Base-by-base conservation (phyloP, 371 early-diverging fungal species). In the Fennellomyces sp. region DNA sequence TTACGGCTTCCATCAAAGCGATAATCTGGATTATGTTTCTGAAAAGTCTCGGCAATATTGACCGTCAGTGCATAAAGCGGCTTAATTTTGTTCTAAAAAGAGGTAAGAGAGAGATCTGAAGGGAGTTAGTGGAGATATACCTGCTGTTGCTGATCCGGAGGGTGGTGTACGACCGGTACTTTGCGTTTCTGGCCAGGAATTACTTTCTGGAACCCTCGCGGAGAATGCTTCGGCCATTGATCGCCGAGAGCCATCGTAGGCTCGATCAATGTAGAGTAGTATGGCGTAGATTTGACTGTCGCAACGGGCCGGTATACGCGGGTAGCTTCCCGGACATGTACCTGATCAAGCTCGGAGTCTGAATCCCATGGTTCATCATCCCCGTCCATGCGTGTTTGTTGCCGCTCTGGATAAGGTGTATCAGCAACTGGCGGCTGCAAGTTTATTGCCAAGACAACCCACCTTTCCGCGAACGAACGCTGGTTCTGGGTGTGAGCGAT, bases 11-110 rank as follows among this genome's bases (percentile, higher is more conserved):
- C 75, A 55, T 86, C 80, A 65, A 95, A 97, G 25, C 65, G 64
- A 65, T 91, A 95, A 4, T 85, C 76, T 3, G 89, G 83, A 67
- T 95, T 91, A 63, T 88, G 85, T 10, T 75, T 66, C 28, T 76
- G 68, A 64, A 91, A 97, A 0, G 91, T 91, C n/a, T 74, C 78
- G 38, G 88, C 76, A 31, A 93, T 61, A 56, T 84, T 59, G 7
- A 80, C 68, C 2, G 92, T 93, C 57, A 90, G 21, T 19, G 55
- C 53, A 29, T 54, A 41, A 1, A 61, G 25, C 0, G 54, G 52
- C 25, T 52, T 60, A 3, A 17, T 6, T 29, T 17, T 39, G 21
- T 21, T 23, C 23, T 33, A 45, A n/a, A n/a, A n/a, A n/a, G n/a
- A n/a, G n/a, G n/a, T n/a, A n/a, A n/a, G n/a, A n/a, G n/a, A n/a